phyloP scores from a whole-genome alignment of 768 basidiomycete genomes.

The Podaxis sp. region DNA sequence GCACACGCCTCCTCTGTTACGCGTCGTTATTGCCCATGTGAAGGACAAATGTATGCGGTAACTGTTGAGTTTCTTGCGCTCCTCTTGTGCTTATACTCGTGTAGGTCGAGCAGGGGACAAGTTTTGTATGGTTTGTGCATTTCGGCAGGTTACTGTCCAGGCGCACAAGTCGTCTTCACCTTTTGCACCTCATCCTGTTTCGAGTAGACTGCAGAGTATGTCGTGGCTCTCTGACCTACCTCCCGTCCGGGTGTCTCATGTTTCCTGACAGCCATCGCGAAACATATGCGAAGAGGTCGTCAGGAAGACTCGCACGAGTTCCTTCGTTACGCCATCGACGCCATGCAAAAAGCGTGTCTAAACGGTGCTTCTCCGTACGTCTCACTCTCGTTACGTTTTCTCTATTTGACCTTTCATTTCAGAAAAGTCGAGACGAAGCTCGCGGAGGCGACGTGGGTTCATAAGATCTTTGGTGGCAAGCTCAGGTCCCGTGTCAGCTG shows the following conservation, averaged over 20 bases:
- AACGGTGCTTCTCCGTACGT: constrained; percentile 68
- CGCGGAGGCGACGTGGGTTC: constrained; percentile 89
- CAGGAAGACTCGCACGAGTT: constrained; percentile 99
- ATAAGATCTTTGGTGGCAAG: constrained; percentile 89
- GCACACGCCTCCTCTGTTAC: constrained; percentile 86
- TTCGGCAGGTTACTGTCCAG: constrained; percentile 52
- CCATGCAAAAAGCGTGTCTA: constrained; percentile 81
- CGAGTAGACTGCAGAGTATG: constrained; percentile 66
- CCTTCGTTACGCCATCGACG: constrained; percentile 89
- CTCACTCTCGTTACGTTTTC: neutral
- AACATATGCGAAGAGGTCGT: constrained; percentile 83
- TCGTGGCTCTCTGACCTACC: constrained; percentile 9
- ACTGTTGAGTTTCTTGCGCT: constrained; percentile 4
- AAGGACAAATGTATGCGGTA: constrained; percentile 56
- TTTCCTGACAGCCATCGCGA: constrained; percentile 68
- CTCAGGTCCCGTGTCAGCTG: constrained; percentile 91
- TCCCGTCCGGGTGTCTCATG: constrained; percentile 8
- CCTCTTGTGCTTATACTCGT: neutral
- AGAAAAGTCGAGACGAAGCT: constrained; percentile 70
- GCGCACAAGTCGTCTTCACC: constrained; percentile 43
- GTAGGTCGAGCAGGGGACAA: constrained; percentile 34
- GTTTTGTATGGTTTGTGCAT: constrained; percentile 82
- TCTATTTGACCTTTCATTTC: constrained; percentile 10
- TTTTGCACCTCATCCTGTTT: constrained; percentile 64
- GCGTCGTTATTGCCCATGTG: constrained; percentile 47